These are phyloP conservation scores for Wickerhamiella cacticola DNA, from an alignment of 805 yeast genomes.

Conservation along the genomic window DNA sequence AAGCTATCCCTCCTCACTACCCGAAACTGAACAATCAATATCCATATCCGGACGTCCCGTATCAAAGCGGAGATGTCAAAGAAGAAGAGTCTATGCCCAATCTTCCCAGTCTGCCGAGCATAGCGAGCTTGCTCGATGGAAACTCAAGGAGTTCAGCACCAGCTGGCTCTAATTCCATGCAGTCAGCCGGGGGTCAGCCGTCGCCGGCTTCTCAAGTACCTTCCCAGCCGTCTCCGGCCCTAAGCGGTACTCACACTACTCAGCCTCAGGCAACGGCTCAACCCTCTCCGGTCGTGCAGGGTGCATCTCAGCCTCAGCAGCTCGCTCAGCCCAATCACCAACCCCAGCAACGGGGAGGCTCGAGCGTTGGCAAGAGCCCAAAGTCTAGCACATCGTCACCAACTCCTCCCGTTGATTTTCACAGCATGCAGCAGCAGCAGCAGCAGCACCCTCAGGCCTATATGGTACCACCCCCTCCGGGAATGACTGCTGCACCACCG, in stretches of 20 bases:
- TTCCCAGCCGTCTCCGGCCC: too few relatives aligned
- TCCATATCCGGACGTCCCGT: not conserved
- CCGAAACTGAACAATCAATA: slow-evolving; percentile 3
- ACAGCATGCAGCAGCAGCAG: not conserved
- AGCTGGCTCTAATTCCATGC: too few relatives aligned
- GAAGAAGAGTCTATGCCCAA: not conserved
- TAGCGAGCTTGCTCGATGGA: not conserved
- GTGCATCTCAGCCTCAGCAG: too few relatives aligned
- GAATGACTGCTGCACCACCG: not conserved
- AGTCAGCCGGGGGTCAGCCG: too few relatives aligned
- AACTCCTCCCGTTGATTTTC: not conserved
- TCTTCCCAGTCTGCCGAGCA: not conserved
- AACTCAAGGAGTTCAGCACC: too few relatives aligned
- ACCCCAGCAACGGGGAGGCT: not conserved
- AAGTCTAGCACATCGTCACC: not conserved
- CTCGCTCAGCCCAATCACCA: not conserved
- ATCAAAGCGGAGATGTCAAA: not conserved
- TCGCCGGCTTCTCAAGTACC: too few relatives aligned
- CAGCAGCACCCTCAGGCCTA: not conserved
- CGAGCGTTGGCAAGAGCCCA: not conserved
- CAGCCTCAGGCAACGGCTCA: too few relatives aligned
- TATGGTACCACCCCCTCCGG: not conserved
- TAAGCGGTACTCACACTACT: too few relatives aligned
- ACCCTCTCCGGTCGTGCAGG: too few relatives aligned
- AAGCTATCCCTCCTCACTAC: not conserved